Base-by-base conservation (phyloP, 768 basidiomycete genomes). In the Gyrodon lividus region DNA sequence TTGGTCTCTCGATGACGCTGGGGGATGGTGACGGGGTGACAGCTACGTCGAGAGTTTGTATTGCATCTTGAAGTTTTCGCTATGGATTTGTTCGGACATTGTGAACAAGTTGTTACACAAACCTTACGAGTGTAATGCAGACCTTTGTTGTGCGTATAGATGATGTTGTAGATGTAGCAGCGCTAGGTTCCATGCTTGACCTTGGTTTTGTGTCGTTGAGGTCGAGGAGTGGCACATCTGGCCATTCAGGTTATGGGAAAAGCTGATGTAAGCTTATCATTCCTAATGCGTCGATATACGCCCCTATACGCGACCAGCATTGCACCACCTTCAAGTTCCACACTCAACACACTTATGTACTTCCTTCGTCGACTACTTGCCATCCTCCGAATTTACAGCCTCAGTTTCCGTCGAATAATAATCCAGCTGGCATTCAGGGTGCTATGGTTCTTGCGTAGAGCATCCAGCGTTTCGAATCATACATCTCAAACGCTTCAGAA, bases 51-150 rank as follows among this genome's bases (percentile, higher is more conserved):
- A 92, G 66, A 37, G 71, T 76, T 46, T 84, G 81, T 52, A 92
- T 80, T 26, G 87, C 91, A 69, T 92, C 89, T 52, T 89, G 84
- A 43, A 92, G 79, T 70, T 92, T 92, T 43, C 90, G 79, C 87
- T 92, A 52, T 26, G 13, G 2, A 24, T 40, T 19, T 28, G 22
- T 24, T 16, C 20, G 7, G 17, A 20, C 6, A 33, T 44, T 1
- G 43, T 54, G 22, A 40, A 46, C 16, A 19, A 9, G 1, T 35
- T 38, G 37, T 17, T 7, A 37, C 30, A 23, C 12, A 40, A 30
- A 22, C 0, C 8, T 16, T n/a, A 39, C 16, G 22, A 17, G 33
- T 16, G 10, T n/a, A 50, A 3, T 16, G 8, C 64, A 31, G 26
- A 78, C 79, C 68, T 82, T 82, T 39, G 77, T 81, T 33, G 72